Base-by-base conservation (phyloP, 139 green algal genomes). In the Spirogloea muscicola region DNA sequence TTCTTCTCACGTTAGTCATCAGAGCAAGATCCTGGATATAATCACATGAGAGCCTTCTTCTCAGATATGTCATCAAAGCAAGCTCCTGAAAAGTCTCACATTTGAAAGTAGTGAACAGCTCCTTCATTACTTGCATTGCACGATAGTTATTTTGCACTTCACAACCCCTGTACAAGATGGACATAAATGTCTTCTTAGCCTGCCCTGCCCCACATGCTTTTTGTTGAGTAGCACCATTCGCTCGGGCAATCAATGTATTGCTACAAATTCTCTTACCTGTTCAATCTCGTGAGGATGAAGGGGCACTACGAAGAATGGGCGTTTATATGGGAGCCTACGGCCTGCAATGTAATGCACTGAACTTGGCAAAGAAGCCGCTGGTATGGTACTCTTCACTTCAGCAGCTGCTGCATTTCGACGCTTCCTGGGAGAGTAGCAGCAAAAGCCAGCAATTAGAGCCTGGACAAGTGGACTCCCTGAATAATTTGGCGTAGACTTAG, bases 21-120 rank as follows among this genome's bases (percentile, higher is more conserved):
- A 74, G 27, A 74, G 65, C 65, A 74, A 68, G 65, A 6, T 74
- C 65, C 33, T 73, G 65, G n/a, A 62, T 21, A 66, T 18, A 66
- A 21, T 21, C 21, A 21, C 21, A 21, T n/a, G 46, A 55, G 46
- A 55, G n/a, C n/a, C n/a, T n/a, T n/a, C n/a, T n/a, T n/a, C n/a
- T n/a, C n/a, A n/a, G n/a, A n/a, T n/a, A n/a, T n/a, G n/a, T n/a
- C n/a, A n/a, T n/a, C n/a, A n/a, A n/a, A n/a, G n/a, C n/a, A n/a
- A n/a, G n/a, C n/a, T n/a, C n/a, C n/a, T n/a, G n/a, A 62, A 6
- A 39, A 31, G 9, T 31, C 6, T 9, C 38, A 33, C 6, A 39
- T 31, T 7, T 9, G 52, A 62, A 62, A 62, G 6, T 6, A 6
- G 18, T 33, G 40, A 62, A 5, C 40, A 7, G 40, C 7, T 33